Conservation (phyloP, 768 basidiomycete species). For the Rhodotorula taiwanensis region DNA sequence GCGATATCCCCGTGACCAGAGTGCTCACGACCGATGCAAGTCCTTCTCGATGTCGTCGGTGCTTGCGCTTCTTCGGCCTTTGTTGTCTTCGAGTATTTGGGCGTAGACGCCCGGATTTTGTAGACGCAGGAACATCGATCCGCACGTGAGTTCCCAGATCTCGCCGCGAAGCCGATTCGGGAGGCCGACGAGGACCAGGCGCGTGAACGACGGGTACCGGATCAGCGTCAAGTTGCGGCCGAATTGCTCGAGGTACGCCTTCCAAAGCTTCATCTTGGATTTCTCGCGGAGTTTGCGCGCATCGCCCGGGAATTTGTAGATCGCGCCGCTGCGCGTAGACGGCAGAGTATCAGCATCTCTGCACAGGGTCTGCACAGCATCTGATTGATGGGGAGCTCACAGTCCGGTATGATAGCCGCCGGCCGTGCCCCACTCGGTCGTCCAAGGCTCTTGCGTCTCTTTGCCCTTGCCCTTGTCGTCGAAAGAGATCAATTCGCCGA, state of each 20-base stretch:
- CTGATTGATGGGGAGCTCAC: constrained; percentile 12
- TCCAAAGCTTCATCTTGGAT: constrained; percentile 94
- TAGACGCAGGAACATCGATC: constrained; percentile 84
- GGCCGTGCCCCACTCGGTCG: constrained; percentile 45
- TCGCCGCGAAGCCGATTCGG: constrained; percentile 91
- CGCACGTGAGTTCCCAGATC: constrained; percentile 96
- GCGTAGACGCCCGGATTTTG: constrained; percentile 76
- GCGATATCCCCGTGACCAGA: background rate
- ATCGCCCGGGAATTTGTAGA: constrained; percentile 84
- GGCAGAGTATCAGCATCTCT: background rate
- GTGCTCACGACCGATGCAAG: constrained; percentile 57
- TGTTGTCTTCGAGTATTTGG: constrained; percentile 64
- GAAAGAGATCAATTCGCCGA: constrained; percentile 39
- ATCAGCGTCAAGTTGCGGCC: constrained; percentile 91
- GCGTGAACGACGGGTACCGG: constrained; percentile 91
- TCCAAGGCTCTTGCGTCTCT: constrained; percentile 44
- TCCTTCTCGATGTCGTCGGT: constrained; percentile 99
- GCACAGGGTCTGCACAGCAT: background rate
- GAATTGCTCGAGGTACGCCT: constrained; percentile 71
- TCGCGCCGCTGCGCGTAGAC: constrained; percentile 15
- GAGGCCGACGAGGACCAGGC: constrained; percentile 93
- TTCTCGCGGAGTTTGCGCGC: constrained; percentile 86
- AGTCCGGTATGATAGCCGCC: constrained; percentile 36
- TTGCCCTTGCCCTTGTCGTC: constrained; percentile 39
- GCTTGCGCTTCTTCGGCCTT: constrained; percentile 71